phyloP scores from a whole-genome alignment of 2,329 filamentous ascomycete species.

The Anisogramma anomala region DNA sequence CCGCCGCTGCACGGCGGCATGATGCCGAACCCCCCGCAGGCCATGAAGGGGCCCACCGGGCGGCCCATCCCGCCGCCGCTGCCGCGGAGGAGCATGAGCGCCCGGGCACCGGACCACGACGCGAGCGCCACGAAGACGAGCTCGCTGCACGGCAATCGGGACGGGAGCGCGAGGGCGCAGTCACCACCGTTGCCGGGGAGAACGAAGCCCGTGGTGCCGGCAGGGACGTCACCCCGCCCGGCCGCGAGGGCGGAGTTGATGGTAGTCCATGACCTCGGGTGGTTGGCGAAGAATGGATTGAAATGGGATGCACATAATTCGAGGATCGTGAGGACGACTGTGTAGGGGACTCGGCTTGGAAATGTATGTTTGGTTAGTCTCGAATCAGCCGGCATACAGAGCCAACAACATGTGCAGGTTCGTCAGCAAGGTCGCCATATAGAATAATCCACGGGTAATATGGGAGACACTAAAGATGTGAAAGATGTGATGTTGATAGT shows the following conservation, averaged over 20 bases:
- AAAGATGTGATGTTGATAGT: not conserved
- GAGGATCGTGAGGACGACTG: constrained; percentile 3
- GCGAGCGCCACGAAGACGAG: not conserved
- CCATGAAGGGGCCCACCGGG: not conserved
- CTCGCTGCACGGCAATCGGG: not conserved
- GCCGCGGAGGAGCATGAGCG: not conserved
- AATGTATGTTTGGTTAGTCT: not conserved
- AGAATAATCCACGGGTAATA: too few relatives aligned
- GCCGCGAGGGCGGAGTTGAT: not conserved
- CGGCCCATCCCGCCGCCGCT: not conserved
- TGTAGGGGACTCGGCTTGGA: not conserved
- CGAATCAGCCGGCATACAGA: not conserved
- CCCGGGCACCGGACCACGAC: not conserved
- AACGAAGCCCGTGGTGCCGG: not conserved
- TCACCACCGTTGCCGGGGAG: not conserved
- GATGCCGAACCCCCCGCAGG: not conserved
- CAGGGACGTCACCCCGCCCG: not conserved
- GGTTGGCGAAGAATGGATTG: constrained; percentile 9
- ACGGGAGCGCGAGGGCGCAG: not conserved
- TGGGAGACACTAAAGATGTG: too few relatives aligned
- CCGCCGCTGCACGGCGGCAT: not conserved
- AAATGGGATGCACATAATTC: constrained; percentile 7
- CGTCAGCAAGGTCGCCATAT: too few relatives aligned
- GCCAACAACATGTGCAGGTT: too few relatives aligned
- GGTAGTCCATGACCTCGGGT: constrained; percentile 8